Base-by-base conservation (phyloP, 352 stramenopile species). In the Phytophthora pinifolia region DNA sequence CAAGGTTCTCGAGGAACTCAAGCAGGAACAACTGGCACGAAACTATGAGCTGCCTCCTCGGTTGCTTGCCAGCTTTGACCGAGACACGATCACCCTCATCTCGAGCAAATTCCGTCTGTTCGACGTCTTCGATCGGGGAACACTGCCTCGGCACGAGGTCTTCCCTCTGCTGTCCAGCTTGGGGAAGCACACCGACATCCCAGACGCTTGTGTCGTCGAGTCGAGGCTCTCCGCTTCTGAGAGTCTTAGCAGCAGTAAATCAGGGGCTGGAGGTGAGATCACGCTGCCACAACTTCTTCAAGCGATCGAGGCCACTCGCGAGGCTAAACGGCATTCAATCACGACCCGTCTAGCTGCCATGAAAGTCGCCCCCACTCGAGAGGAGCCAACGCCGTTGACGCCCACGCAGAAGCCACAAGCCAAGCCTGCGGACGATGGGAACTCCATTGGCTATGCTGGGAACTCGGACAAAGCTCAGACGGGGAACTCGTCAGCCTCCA, bases 181-280 rank as follows among this genome's bases (percentile, higher is more conserved):
- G 45, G 68, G 62, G 5, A 68, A 45, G 33, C 62, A 53, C 14
- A 46, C 65, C 36, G 70, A 83, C 29, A 63, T 83, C 25, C 58
- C 68, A 8, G 70, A 83, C 53, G 52, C 76, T 39, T 76, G 73
- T 52, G 62, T 66, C 15, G 46, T 80, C n/a, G 44, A 81, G 0
- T 30, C 64, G 2, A 51, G 60, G 10, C 43, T 83, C 33, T 41
- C 67, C 3, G 34, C 53, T 4, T 39, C 51, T 2, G 31, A 29
- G 34, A 29, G 32, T 12, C 27, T 8, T 8, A 20, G 3, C 10
- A 15, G 3, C 34, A 49, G 6, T 4, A 14, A n/a, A 46, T 8
- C 34, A 14, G 18, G 17, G 1, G 29, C 2, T 29, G 27, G 36
- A 46, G 59, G 34, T 12, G 33, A 64, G 9, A 14, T 74, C 1